phyloP scores from a whole-genome alignment of 805 yeast species.

The Tetrapisispora pingtungensis region DNA sequence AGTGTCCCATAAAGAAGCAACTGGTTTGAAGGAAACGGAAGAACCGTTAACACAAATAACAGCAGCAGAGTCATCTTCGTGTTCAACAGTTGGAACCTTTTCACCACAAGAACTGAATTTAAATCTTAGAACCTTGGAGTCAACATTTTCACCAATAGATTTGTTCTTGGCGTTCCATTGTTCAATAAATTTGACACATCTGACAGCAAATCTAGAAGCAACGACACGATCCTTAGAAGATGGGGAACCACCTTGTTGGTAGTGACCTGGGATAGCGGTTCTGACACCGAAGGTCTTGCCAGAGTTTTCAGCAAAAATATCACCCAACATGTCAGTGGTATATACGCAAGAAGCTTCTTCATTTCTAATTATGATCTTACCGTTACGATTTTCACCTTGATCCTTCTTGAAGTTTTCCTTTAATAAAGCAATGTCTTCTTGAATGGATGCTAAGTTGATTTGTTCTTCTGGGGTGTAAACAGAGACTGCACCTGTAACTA shows the following conservation, averaged over 20 bases:
- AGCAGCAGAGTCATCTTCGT: constrained; percentile 38
- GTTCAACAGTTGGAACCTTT: constrained; percentile 36
- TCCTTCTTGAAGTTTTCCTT: constrained; percentile 61
- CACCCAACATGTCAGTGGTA: constrained; percentile 72
- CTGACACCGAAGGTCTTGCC: constrained; percentile 74
- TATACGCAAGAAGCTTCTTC: constrained; percentile 76
- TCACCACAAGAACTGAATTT: constrained; percentile 38
- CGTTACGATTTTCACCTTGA: constrained; percentile 70
- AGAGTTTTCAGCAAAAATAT: constrained; percentile 73
- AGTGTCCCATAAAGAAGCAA: constrained; percentile 45
- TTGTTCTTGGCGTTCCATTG: constrained; percentile 36
- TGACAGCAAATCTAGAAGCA: constrained; percentile 83
- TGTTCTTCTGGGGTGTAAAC: constrained; percentile 86
- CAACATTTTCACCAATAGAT: constrained; percentile 27
- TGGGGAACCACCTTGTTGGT: constrained; percentile 95
- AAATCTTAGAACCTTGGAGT: constrained; percentile 40
- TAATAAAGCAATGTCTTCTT: constrained; percentile 64
- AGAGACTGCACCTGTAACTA: constrained; percentile 85
- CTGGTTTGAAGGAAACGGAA: constrained; percentile 45
- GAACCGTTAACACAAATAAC: constrained; percentile 68
- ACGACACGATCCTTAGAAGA: constrained; percentile 88
- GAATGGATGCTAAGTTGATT: constrained; percentile 54
- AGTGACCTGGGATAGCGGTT: constrained; percentile 96
- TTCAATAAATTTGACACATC: constrained; percentile 83
- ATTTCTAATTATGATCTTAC: constrained; percentile 76